Base-by-base conservation (phyloP, 139 green algal genomes). In the Ulvella scutata region DNA sequence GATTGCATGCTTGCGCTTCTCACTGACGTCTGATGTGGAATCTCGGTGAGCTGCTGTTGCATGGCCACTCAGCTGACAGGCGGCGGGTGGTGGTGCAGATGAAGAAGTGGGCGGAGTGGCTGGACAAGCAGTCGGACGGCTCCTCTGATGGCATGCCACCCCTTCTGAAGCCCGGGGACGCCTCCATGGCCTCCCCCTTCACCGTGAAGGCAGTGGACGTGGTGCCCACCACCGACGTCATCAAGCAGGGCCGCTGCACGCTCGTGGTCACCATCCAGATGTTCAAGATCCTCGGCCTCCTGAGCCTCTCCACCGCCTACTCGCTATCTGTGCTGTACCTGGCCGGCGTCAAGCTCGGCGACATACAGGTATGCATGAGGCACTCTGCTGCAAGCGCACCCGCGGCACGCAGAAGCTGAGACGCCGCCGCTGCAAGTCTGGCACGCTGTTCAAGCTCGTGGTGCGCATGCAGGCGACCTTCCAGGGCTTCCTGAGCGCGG, bases 211-310 rank as follows among this genome's bases (percentile, higher is more conserved):
- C 86, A 3, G 38, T 72, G 31, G 81, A 74, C 29, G 88, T 97
- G 17, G 77, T 83, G 77, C 92, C 93, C 0, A 91, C 87, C 78
- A 89, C 90, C 0, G 88, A 96, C 82, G 91, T 98, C 75, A 83
- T 98, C 33, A 90, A 89, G 81, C 93, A 97, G 85, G 92, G 92
- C 28, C 85, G 91, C 61, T 90, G 85, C 84, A 97, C 93, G 26
- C 82, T 98, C 61, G 91, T 97, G n/a, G 93, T 90, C 4, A 96
- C 90, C 4, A 23, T 78, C 23, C 92, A 98, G 90, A 99, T 99
- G 94, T 99, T 99, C 86, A 99, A 99, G 85, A 98, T 99, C 82
- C 85, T 99, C 80, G 94, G 94, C 13, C 86, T 98, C 61, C 88
- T 97, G 76, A 98, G 90, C 84, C 89, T 99, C 2, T 89, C 84